phyloP scores from a whole-genome alignment of 352 stramenopile species.

The Pythium brassicae region DNA sequence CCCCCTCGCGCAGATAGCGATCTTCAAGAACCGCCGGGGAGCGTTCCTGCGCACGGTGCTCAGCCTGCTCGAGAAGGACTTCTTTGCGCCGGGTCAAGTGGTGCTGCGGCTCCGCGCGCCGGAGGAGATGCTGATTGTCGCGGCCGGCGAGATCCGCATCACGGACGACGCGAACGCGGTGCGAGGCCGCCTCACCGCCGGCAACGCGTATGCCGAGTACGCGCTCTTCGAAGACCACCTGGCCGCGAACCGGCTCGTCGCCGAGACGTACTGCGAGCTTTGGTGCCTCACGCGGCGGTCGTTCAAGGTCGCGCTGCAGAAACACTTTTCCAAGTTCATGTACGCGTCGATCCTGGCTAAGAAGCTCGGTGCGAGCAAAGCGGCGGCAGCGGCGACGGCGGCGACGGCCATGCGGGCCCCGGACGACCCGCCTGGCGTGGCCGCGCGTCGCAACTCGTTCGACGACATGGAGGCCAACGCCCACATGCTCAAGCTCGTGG shows the following conservation, averaged over 20 bases:
- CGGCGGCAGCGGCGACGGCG: neutral
- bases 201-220: slow-evolving; percentile 41
- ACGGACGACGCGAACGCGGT: slow-evolving; percentile 13
- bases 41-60: slow-evolving; percentile 52
- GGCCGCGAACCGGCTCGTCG: slow-evolving; percentile 24
- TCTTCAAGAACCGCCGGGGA: slow-evolving; percentile 43
- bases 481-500: slow-evolving; percentile 25
- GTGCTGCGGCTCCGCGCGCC: slow-evolving; percentile 23
- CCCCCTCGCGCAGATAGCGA: slow-evolving; percentile 17
- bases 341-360: slow-evolving; percentile 37
- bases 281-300: slow-evolving; percentile 31
- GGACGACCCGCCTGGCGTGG: neutral
- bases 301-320: slow-evolving; percentile 39
- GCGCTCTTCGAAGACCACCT: slow-evolving; percentile 40
- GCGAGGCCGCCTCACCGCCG: slow-evolving; percentile 22
- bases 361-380: slow-evolving; percentile 14
- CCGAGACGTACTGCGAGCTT: slow-evolving; percentile 46
- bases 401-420: too few relatives aligned
- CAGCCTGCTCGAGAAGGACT: slow-evolving; percentile 34
- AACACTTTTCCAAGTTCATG: slow-evolving; percentile 56
- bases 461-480: slow-evolving; percentile 31
- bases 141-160: slow-evolving; percentile 35
- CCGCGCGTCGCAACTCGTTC: slow-evolving; percentile 22
- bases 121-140: slow-evolving; percentile 57
- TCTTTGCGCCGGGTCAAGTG: slow-evolving; percentile 38